These are phyloP conservation scores for Tulasnella sp. DNA, from an alignment of 768 basidiomycete genomes.

Conservation along the genomic window DNA sequence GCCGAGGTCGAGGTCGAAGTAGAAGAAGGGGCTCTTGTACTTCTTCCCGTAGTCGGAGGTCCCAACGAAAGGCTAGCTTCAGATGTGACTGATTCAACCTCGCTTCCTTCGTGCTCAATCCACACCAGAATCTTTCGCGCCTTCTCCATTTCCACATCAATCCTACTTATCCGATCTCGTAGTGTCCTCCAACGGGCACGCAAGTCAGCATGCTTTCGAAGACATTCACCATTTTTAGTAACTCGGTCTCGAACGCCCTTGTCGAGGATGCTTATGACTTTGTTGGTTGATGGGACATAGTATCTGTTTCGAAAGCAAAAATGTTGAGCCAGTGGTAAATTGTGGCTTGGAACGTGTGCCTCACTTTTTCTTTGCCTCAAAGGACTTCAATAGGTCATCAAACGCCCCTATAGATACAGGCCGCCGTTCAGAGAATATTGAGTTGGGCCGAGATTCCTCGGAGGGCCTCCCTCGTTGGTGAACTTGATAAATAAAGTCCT, in stretches of 20 bases:
- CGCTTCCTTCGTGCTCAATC: slow-evolving; percentile 44
- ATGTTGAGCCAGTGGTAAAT: slow-evolving; percentile 12
- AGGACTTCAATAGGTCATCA: slow-evolving; percentile 47
- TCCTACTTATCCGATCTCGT: slow-evolving; percentile 62
- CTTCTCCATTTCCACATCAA: slow-evolving; percentile 70
- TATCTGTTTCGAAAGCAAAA: slow-evolving; percentile 39
- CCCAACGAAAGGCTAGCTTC: slow-evolving; percentile 1
- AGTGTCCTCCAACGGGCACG: slow-evolving; percentile 74
- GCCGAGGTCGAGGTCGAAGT: slow-evolving; percentile 24
- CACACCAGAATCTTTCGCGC: slow-evolving; percentile 44
- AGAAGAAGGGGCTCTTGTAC: slow-evolving; percentile 5
- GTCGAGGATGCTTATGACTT: slow-evolving; percentile 85
- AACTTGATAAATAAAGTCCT: slow-evolving; percentile 83
- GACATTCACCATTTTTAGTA: slow-evolving; percentile 92
- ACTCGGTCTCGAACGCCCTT: slow-evolving; percentile 87
- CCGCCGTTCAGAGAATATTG: slow-evolving; percentile 4
- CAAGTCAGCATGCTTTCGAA: slow-evolving; percentile 80
- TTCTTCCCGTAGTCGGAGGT: background rate
- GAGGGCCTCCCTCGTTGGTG: slow-evolving; percentile 35
- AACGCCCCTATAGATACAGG: background rate
- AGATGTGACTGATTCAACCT: slow-evolving; percentile 32
- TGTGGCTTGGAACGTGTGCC: slow-evolving; percentile 22
- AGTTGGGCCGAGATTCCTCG: background rate
- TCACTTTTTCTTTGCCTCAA: slow-evolving; percentile 80
- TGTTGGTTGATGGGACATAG: slow-evolving; percentile 86